Evolutionary conservation across 306 rosid genomes (phyloP).

Genomic region (Citrullus amarus): DNA sequence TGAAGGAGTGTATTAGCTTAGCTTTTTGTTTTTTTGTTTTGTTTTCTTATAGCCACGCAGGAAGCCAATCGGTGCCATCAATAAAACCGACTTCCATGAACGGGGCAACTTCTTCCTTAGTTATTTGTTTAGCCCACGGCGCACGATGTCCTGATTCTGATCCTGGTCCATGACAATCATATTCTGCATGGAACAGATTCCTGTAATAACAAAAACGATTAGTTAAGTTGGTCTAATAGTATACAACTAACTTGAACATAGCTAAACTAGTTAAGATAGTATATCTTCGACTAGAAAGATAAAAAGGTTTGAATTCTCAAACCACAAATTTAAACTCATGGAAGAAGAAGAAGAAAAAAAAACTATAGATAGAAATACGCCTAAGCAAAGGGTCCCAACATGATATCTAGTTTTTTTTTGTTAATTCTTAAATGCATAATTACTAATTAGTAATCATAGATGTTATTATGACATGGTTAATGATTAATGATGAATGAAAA

Average conservation of each 20-base stretch:
- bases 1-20: background rate
- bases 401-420: too few relatives aligned
- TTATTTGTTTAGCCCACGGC: slow-evolving; percentile 47
- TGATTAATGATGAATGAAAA: too few relatives aligned
- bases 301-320: too few relatives aligned
- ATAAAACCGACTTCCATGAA: slow-evolving; percentile 43
- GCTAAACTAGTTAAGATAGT: too few relatives aligned
- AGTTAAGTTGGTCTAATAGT: background rate
- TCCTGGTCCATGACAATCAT: slow-evolving; percentile 57
- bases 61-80: slow-evolving; percentile 60
- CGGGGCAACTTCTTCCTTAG: slow-evolving; percentile 27
- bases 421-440: too few relatives aligned
- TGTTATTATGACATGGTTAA: too few relatives aligned
- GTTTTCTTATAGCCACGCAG: slow-evolving; percentile 34
- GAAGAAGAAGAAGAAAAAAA: too few relatives aligned
- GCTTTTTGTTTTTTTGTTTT: background rate
- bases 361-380: too few relatives aligned
- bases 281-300: too few relatives aligned
- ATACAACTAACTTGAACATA: background rate
- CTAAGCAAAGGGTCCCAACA: too few relatives aligned
- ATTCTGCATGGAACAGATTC: slow-evolving; percentile 48
- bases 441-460: too few relatives aligned
- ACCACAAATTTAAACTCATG: too few relatives aligned
- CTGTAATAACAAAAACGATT: slow-evolving; percentile 14
- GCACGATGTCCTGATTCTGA: slow-evolving; percentile 21